These are phyloP conservation scores for Coccomyxa sp. DNA, from an alignment of 139 green algal genomes.

Conservation along the genomic window DNA sequence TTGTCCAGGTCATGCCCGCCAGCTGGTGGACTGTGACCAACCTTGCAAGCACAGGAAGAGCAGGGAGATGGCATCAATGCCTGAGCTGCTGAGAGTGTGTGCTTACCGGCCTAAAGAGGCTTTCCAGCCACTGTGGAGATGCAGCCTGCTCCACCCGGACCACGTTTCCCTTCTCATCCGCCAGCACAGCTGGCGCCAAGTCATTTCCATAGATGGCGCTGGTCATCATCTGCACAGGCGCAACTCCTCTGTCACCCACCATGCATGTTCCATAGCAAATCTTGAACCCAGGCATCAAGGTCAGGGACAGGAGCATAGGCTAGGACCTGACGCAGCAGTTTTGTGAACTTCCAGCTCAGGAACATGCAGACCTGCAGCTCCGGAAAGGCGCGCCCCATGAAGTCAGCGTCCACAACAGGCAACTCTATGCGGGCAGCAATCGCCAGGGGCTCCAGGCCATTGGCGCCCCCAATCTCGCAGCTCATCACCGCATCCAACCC, in stretches of 20 bases:
- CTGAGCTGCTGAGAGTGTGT: neutral
- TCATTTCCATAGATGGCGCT: conserved; percentile 27
- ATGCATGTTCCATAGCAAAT: neutral
- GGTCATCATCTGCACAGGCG: conserved; percentile 28
- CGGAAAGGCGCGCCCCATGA: conserved; percentile 47
- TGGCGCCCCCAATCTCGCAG: conserved; percentile 44
- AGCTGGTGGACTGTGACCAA: neutral
- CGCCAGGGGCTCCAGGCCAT: conserved; percentile 35
- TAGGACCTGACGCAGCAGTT: neutral
- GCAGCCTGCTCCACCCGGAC: conserved; percentile 20
- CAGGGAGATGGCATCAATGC: neutral
- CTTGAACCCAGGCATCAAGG: neutral
- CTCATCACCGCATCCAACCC: conserved; percentile 25
- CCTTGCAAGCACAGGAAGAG: neutral
- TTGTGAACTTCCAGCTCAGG: neutral
- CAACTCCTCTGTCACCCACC: neutral
- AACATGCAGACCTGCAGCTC: conserved; percentile 34
- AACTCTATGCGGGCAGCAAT: conserved; percentile 23
- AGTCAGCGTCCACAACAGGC: conserved; percentile 41
- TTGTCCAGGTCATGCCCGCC: neutral
- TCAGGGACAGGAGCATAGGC: neutral
- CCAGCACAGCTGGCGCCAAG: conserved; percentile 23
- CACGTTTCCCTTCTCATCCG: conserved; percentile 43
- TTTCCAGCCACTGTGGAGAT: conserved; percentile 23
- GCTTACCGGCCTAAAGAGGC: conserved; percentile 25